These are phyloP conservation scores for Aspergillus olivimuriae DNA, from an alignment of 495 filamentous ascomycete species.

Conservation along the genomic window DNA sequence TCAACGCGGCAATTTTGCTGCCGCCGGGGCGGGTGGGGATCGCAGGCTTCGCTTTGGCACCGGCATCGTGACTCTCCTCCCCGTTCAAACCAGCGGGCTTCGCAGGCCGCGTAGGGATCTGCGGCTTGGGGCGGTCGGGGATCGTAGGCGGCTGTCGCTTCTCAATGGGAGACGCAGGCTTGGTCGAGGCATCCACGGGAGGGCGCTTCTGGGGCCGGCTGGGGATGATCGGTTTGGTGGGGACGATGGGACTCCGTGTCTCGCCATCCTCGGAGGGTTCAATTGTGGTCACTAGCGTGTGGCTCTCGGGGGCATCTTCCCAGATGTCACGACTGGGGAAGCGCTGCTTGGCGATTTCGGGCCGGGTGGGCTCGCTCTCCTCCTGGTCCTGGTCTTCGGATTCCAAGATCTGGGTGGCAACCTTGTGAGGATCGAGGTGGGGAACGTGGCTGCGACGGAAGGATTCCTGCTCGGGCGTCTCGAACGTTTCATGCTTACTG, in stretches of 20 bases:
- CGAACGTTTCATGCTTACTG: constrained; percentile 35
- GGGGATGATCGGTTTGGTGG: constrained; percentile 38
- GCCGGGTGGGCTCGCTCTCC: constrained; percentile 40
- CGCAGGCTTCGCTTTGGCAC: constrained; percentile 60
- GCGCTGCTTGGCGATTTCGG: constrained; percentile 53
- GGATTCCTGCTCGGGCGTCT: constrained; percentile 52
- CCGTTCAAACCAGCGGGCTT: constrained; percentile 40
- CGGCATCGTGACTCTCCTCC: constrained; percentile 22
- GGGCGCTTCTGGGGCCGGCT: constrained; percentile 35
- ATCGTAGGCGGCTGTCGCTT: constrained; percentile 48
- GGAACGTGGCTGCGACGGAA: constrained; percentile 41
- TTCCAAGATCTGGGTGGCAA: constrained; percentile 35
- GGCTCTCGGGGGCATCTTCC: constrained; percentile 88
- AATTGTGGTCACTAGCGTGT: constrained; percentile 74
- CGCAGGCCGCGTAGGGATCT: constrained; percentile 63
- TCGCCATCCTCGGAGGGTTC: constrained; percentile 51
- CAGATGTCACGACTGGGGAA: constrained; percentile 96
- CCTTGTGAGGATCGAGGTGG: constrained; percentile 41
- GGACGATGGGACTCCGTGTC: constrained; percentile 32
- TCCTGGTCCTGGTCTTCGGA: constrained; percentile 22
- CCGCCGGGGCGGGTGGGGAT: constrained; percentile 76
- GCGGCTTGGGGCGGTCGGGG: constrained; percentile 73
- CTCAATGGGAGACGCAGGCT: constrained; percentile 36
- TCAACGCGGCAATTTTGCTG: constrained; percentile 80
- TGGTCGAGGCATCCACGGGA: constrained; percentile 23